phyloP scores from a whole-genome alignment of 2,329 filamentous ascomycete genomes.

The Fusarium poae region DNA sequence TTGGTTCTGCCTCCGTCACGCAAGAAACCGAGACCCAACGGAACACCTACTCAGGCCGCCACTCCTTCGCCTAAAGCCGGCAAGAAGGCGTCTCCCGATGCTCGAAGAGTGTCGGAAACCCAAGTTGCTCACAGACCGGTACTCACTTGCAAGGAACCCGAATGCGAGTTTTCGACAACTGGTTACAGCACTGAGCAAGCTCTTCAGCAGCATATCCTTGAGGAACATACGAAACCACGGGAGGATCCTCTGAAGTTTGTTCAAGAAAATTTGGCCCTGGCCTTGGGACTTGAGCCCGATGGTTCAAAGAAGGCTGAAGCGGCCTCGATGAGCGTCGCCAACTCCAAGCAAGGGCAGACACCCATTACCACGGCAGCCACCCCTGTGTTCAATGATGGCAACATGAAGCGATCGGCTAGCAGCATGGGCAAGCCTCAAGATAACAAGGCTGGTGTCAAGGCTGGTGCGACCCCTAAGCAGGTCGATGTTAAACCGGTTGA shows the following conservation, averaged over 20 bases:
- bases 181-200: conserved; percentile 69
- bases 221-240: conserved; percentile 70
- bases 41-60: conserved; percentile 53
- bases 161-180: conserved; percentile 65
- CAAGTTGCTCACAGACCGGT: conserved; percentile 56
- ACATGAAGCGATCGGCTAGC: conserved; percentile 66
- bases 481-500: conserved; percentile 50
- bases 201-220: conserved; percentile 65
- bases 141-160: conserved; percentile 65
- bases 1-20: conserved; percentile 69
- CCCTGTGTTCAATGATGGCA: conserved; percentile 64
- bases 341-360: conserved; percentile 64
- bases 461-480: conserved; percentile 49
- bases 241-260: conserved; percentile 68
- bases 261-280: conserved; percentile 62
- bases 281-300: conserved; percentile 66
- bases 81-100: conserved; percentile 63
- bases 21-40: conserved; percentile 63
- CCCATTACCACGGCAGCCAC: conserved; percentile 60
- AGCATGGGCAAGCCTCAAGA: conserved; percentile 58
- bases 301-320: conserved; percentile 59
- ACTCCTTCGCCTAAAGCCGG: conserved; percentile 63
- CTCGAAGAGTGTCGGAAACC: conserved; percentile 51
- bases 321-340: conserved; percentile 56
- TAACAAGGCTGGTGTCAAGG: conserved; percentile 50